Conservation (phyloP, 352 stramenopile genomes). For the Phytophthora tentaculata region DNA sequence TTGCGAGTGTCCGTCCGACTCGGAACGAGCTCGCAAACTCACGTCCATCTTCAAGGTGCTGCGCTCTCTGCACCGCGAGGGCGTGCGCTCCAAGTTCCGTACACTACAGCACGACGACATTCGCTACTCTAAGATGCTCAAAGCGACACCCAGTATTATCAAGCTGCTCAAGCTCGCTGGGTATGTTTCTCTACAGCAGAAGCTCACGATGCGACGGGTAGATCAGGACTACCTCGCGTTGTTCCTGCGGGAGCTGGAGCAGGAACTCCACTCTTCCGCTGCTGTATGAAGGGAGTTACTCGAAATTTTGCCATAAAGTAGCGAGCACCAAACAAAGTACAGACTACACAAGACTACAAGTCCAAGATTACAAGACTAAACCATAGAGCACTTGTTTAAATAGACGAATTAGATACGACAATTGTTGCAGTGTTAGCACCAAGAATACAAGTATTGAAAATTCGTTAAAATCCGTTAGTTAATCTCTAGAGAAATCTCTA, state of each 20-base stretch:
- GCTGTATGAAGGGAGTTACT: slow-evolving; percentile 15
- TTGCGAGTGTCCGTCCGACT: slow-evolving; percentile 69
- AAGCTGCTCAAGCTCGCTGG: slow-evolving; percentile 78
- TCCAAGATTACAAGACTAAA: slow-evolving; percentile 17
- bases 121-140: slow-evolving; percentile 69
- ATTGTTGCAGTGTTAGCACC: too few relatives aligned
- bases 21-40: slow-evolving; percentile 67
- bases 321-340: slow-evolving; percentile 19
- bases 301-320: slow-evolving; percentile 3
- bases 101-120: slow-evolving; percentile 75
- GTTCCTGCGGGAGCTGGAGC: slow-evolving; percentile 65
- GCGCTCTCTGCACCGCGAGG: slow-evolving; percentile 67
- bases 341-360: slow-evolving; percentile 24
- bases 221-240: slow-evolving; percentile 69
- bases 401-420: too few relatives aligned
- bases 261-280: slow-evolving; percentile 32
- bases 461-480: too few relatives aligned
- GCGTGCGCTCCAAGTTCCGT: slow-evolving; percentile 68
- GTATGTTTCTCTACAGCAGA: slow-evolving; percentile 74
- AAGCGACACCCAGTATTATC: slow-evolving; percentile 78
- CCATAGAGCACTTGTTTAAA: slow-evolving; percentile 13
- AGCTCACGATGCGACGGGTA: slow-evolving; percentile 77
- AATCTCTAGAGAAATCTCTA: too few relatives aligned
- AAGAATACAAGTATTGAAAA: too few relatives aligned
- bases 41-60: slow-evolving; percentile 77